phyloP scores from a whole-genome alignment of 2,329 filamentous ascomycete genomes.

The Diaporthe sp. region DNA sequence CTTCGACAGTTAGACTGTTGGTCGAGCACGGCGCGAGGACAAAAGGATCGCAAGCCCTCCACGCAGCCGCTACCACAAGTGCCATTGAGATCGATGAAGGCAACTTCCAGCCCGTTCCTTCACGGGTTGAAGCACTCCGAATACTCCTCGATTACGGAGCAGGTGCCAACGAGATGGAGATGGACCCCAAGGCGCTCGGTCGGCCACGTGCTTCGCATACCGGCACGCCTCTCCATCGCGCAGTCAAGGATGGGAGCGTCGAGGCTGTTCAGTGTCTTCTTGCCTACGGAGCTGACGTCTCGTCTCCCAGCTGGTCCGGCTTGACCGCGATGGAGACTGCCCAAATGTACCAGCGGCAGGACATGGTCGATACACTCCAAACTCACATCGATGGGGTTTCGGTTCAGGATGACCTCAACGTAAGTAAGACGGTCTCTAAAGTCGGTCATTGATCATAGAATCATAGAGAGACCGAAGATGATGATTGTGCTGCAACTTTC shows the following conservation, averaged over 20 bases:
- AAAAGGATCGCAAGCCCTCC: not conserved
- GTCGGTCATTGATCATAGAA: not conserved
- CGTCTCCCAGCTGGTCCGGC: conserved; percentile 1
- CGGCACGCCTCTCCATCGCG: conserved; percentile 8
- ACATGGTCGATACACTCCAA: not conserved
- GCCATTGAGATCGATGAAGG: not conserved
- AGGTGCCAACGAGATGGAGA: conserved; percentile 8
- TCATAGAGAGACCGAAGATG: not conserved
- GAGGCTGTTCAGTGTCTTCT: not conserved
- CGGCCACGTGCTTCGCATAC: not conserved
- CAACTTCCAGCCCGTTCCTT: not conserved
- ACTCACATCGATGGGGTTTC: not conserved
- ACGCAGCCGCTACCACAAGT: conserved; percentile 7
- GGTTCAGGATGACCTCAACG: not conserved
- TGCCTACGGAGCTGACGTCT: not conserved
- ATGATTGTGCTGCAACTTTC: no score
- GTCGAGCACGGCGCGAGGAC: not conserved
- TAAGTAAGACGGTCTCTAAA: not conserved
- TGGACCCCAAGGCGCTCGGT: not conserved
- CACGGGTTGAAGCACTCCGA: not conserved
- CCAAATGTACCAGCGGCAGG: not conserved
- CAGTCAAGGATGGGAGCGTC: not conserved
- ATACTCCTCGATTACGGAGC: conserved; percentile 1
- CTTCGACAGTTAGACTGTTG: not conserved
- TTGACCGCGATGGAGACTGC: not conserved